phyloP scores from a whole-genome alignment of 2,329 filamentous ascomycete species.

The Chaetoscypha palmicola region DNA sequence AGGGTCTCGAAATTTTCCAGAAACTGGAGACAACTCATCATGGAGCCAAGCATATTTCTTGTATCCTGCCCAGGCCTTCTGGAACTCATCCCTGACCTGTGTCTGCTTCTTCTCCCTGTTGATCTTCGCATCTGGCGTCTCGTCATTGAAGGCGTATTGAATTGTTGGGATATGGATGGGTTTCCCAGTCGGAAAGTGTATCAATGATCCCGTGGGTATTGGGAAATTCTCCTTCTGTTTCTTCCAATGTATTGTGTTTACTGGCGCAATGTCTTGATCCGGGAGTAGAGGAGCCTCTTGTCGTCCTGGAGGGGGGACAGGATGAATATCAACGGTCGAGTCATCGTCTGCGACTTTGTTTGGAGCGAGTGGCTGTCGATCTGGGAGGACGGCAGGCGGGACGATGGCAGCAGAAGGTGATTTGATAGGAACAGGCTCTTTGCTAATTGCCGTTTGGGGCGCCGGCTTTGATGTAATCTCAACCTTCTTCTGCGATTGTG shows the following conservation, averaged over 20 bases:
- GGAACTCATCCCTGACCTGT: constrained; percentile 66
- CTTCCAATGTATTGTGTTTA: constrained; percentile 56
- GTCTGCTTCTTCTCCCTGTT: constrained; percentile 58
- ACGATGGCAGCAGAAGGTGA: constrained; percentile 11
- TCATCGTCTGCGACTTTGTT: constrained; percentile 11
- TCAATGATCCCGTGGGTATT: constrained; percentile 61
- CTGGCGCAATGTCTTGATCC: constrained; percentile 9
- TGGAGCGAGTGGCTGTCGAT: constrained; percentile 18
- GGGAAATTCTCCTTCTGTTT: constrained; percentile 73
- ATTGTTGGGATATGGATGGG: constrained; percentile 67
- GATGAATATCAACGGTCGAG: constrained; percentile 20
- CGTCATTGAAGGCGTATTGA: constrained; percentile 64
- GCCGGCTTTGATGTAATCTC: too few species aligned
- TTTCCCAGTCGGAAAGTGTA: constrained; percentile 65
- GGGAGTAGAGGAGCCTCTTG: constrained; percentile 19
- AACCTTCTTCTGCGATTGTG: too few species aligned
- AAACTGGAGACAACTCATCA: constrained; percentile 75
- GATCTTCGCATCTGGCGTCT: constrained; percentile 51
- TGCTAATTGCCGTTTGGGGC: not conserved
- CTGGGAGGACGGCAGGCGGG: constrained; percentile 23
- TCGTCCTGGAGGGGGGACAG: constrained; percentile 25
- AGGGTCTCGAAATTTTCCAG: constrained; percentile 61
- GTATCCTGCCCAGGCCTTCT: constrained; percentile 78
- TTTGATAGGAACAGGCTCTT: constrained; percentile 4
- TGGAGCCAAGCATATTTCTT: constrained; percentile 73